phyloP scores from a whole-genome alignment of 768 basidiomycete species.

The Amanita exitialis region DNA sequence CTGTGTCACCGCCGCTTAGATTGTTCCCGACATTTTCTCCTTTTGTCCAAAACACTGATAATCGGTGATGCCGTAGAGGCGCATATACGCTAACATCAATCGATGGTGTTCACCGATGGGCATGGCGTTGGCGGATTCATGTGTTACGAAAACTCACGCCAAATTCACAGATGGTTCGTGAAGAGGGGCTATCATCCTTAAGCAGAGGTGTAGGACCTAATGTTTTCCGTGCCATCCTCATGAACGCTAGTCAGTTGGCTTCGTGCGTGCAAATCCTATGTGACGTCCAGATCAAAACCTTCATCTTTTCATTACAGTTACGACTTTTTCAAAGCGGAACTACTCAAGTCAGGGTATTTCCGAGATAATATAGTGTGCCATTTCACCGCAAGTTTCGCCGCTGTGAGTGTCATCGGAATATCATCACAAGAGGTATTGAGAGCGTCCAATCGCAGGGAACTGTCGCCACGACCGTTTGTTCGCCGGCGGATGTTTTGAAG shows the following conservation, averaged over 20 bases:
- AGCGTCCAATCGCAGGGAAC: conserved; percentile 44
- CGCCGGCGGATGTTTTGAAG: conserved; percentile 82
- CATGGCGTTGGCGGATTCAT: background rate
- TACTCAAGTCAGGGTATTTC: conserved; percentile 63
- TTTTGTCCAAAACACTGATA: background rate
- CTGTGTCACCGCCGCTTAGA: background rate
- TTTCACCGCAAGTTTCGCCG: conserved; percentile 80
- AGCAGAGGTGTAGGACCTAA: conserved; percentile 76
- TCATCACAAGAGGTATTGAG: background rate
- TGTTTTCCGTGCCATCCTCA: conserved; percentile 74
- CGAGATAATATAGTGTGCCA: conserved; percentile 78
- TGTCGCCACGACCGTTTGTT: conserved; percentile 83
- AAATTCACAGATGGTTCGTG: conserved; percentile 62
- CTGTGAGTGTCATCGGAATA: conserved; percentile 36
- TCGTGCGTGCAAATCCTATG: conserved; percentile 41
- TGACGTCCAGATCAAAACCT: background rate
- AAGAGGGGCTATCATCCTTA: conserved; percentile 75
- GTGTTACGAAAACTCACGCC: conserved; percentile 4
- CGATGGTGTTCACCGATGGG: background rate
- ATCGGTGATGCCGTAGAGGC: background rate
- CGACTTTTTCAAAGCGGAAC: conserved; percentile 84
- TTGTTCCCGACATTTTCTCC: background rate
- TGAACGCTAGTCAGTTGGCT: conserved; percentile 90
- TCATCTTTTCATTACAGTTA: conserved; percentile 36
- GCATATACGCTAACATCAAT: background rate